These are phyloP conservation scores for Wolfiporia cocos DNA, from an alignment of 1,284 basidiomycete genomes.

Conservation along the genomic window DNA sequence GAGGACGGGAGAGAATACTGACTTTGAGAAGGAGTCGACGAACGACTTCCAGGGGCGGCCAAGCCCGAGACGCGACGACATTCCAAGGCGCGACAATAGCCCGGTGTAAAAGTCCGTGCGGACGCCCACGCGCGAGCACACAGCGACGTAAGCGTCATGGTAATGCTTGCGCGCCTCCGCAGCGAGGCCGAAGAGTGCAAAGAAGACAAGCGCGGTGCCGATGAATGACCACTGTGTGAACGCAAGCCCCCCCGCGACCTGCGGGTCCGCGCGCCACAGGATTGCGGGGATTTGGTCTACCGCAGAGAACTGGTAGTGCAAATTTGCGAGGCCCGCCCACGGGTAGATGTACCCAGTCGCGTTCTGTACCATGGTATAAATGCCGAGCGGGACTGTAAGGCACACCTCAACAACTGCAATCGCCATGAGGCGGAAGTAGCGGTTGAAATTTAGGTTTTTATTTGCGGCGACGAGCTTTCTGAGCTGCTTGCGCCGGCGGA, in stretches of 20 bases:
- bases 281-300: slow-evolving; percentile 24
- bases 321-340: slow-evolving; percentile 31
- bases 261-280: slow-evolving; percentile 21
- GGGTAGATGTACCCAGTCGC: slow-evolving; percentile 17
- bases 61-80: too few relatives aligned
- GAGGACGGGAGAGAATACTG: too few relatives aligned
- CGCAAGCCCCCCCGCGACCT: slow-evolving; percentile 6
- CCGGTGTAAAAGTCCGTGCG: slow-evolving; percentile 4
- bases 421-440: slow-evolving; percentile 50
- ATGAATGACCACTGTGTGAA: slow-evolving; percentile 19
- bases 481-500: slow-evolving; percentile 25
- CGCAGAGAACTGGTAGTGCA: slow-evolving; percentile 28
- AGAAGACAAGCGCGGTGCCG: slow-evolving; percentile 32
- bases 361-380: slow-evolving; percentile 27
- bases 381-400: slow-evolving; percentile 32
- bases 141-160: slow-evolving; percentile 33
- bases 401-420: slow-evolving; percentile 39
- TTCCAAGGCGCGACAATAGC: slow-evolving; percentile 17
- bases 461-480: slow-evolving; percentile 24
- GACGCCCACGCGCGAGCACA: slow-evolving; percentile 33
- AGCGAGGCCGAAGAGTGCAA: too few relatives aligned
- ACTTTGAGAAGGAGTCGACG: too few relatives aligned
- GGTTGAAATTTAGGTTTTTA: slow-evolving; percentile 33
- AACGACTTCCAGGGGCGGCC: too few relatives aligned
- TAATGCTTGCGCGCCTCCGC: slow-evolving; percentile 61